phyloP scores from a whole-genome alignment of 225 moss, liverwort and hornwort genomes.

The Thuidium tamariscinum region DNA sequence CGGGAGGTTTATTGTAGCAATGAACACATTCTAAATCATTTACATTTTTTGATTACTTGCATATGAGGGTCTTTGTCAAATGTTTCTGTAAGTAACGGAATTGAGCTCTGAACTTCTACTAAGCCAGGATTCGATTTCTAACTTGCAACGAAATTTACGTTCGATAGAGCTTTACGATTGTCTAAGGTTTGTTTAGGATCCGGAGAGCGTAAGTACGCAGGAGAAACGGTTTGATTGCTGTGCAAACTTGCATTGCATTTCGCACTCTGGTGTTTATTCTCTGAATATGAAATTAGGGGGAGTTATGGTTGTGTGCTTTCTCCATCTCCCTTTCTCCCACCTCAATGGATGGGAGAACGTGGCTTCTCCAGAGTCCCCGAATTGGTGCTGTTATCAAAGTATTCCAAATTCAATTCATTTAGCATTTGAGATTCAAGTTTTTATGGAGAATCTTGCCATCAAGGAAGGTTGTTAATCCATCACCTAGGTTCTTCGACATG shows the following conservation, averaged over 20 bases:
- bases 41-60: neutral
- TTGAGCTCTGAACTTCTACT: neutral
- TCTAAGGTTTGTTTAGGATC: neutral
- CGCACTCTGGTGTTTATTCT: neutral
- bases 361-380: neutral
- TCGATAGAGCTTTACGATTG: neutral
- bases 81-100: neutral
- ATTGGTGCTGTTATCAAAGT: neutral
- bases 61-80: neutral
- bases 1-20: neutral
- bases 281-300: too few species aligned
- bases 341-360: neutral
- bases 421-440: neutral
- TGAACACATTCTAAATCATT: conserved; percentile 3
- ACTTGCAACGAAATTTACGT: neutral
- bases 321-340: neutral
- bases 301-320: neutral
- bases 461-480: neutral
- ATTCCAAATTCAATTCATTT: neutral
- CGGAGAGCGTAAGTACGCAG: neutral
- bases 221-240: neutral
- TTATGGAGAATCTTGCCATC: neutral
- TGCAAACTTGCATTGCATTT: neutral
- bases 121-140: neutral
- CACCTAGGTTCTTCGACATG: neutral